A percentile compares a stretch with the other conserved stretches of the same genome.
phyloP scores from a whole-genome alignment of 1,284 basidiomycete genomes.

The Puccinia hordei region DNA sequence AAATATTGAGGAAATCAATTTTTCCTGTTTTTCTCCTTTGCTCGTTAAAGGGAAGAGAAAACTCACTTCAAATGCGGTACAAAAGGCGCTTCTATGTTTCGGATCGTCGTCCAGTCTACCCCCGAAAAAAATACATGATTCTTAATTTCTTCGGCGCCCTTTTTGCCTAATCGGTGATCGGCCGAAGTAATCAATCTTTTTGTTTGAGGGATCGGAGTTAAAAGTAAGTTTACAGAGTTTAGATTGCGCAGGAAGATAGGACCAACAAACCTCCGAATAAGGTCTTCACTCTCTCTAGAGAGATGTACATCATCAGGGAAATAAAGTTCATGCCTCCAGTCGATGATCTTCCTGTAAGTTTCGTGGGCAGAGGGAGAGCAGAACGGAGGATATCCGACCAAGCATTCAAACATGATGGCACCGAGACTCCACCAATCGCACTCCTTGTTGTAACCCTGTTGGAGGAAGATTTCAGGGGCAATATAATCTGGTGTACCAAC shows the following conservation, averaged over 20 bases:
- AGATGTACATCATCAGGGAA: slow-evolving; percentile 97
- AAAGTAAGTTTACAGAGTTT: background rate
- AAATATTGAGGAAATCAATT: slow-evolving; percentile 36
- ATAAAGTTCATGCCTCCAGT: slow-evolving; percentile 84
- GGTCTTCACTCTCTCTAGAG: slow-evolving; percentile 85
- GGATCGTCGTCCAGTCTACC: slow-evolving; percentile 87
- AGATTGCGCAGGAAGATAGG: background rate
- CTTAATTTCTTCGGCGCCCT: slow-evolving; percentile 80
- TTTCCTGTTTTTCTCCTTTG: background rate
- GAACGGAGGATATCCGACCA: slow-evolving; percentile 94
- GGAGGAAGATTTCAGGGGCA: slow-evolving; percentile 95
- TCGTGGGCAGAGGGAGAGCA: slow-evolving; percentile 97
- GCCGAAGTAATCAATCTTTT: slow-evolving; percentile 24
- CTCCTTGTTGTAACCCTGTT: slow-evolving; percentile 96
- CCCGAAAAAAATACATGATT: slow-evolving; percentile 79
- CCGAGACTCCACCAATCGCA: slow-evolving; percentile 82
- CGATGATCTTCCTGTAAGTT: slow-evolving; percentile 97
- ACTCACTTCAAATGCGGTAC: slow-evolving; percentile 75
- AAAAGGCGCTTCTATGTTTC: slow-evolving; percentile 92
- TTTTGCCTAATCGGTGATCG: slow-evolving; percentile 66
- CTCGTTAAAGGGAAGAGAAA: background rate
- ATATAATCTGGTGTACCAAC: slow-evolving; percentile 99
- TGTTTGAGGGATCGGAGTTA: background rate
- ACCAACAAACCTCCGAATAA: slow-evolving; percentile 70
- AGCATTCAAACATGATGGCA: slow-evolving; percentile 97